Evolutionary conservation across 2,329 filamentous ascomycete species (phyloP).

Genomic region (Calonectria henricotiae): DNA sequence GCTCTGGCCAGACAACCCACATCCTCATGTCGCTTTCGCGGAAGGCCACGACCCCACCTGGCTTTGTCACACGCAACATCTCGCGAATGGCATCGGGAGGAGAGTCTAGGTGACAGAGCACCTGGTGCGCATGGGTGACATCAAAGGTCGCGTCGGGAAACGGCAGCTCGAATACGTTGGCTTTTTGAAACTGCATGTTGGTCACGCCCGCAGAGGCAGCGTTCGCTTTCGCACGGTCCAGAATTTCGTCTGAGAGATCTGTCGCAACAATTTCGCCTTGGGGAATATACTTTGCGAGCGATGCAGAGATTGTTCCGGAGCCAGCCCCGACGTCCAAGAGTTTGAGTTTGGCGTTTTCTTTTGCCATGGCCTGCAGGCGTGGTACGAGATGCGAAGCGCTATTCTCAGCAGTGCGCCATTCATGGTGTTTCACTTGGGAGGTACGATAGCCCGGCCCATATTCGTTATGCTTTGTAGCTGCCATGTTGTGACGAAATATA

Average conservation of each 20-base stretch:
- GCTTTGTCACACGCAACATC: constrained; percentile 63
- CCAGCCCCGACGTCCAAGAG: constrained; percentile 68
- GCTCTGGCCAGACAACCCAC: constrained; percentile 54
- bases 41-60: constrained; percentile 62
- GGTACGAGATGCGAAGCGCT: constrained; percentile 64
- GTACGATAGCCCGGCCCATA: constrained; percentile 52
- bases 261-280: constrained; percentile 58
- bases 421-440: constrained; percentile 54
- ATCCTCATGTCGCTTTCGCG: constrained; percentile 54
- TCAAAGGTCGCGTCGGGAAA: constrained; percentile 62
- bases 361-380: constrained; percentile 53
- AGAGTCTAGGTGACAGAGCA: constrained; percentile 61
- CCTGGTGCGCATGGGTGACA: constrained; percentile 62
- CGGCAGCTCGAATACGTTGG: constrained; percentile 56
- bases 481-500: constrained; percentile 38
- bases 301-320: constrained; percentile 66
- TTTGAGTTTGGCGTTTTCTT: constrained; percentile 54
- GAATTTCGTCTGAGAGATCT: constrained; percentile 55
- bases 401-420: constrained; percentile 62
- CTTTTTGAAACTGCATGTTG: constrained; percentile 53
- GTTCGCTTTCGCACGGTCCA: constrained; percentile 49
- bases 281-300: constrained; percentile 60
- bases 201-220: constrained; percentile 46
- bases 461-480: constrained; percentile 46
- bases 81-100: constrained; percentile 58